Base-by-base conservation (phyloP, 495 filamentous ascomycete species). In the Hypoxylon trugodes region DNA sequence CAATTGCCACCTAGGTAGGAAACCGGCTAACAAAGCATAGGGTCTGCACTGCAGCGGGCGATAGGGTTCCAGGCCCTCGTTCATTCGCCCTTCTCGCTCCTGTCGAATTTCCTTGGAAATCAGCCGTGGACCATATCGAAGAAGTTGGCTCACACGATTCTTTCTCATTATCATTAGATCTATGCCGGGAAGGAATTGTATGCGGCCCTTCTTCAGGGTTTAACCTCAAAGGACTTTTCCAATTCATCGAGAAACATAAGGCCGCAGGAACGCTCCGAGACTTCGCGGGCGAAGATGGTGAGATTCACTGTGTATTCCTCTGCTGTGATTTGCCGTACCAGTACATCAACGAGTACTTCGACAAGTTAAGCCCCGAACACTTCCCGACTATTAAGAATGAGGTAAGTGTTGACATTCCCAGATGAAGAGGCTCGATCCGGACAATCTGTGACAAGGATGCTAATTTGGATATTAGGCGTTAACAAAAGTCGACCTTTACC, bases 271-370 rank as follows among this genome's bases (percentile, higher is more conserved):
- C 71, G 1, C 63, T 86, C 1, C 25, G 60, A 8, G 74, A 81
- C 28, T 47, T 85, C 1, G 77, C 79, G 4, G 81, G 79, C 0
- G 69, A 72, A 0, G 74, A 76, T 19, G 81, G 80, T 0, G 72
- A 79, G 46, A 77, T 80, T n/a, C 76, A 81, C 46, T 84, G 80
- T 50, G 85, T 87, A 3, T 88, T 88, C 68, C 68, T 85, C 9
- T 86, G 83, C 71, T 84, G 83, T 30, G 86, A 88, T 61, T 69
- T 88, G 18, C 86, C 86, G 8, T 87, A 88, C 55, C 85, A 88
- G 68, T 87, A 88, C 50, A 78, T 88, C 33, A 72, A 76, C 16
- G 79, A 82, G 63, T 88, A 88, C 57, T 87, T 86, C 55, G 67
- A 81, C 37, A 86, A 84, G 60, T 68, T 87, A 10, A 77, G 73